These are phyloP conservation scores for Acacia concinna DNA, from an alignment of 331 rosid species.

Conservation along the genomic window DNA sequence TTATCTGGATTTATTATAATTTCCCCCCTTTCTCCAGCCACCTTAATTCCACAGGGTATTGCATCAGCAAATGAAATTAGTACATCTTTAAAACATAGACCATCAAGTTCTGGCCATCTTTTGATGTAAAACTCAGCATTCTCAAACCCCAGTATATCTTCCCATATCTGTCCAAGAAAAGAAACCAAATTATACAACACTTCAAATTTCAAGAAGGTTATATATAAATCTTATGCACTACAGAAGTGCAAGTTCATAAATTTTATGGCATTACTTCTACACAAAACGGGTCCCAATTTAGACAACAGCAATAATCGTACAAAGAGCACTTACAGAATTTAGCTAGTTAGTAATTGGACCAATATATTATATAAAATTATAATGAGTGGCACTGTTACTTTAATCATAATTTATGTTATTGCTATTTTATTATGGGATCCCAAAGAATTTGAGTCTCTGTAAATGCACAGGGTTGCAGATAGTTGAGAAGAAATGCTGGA, in stretches of 20 bases:
- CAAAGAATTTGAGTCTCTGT: background rate
- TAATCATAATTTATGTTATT: background rate
- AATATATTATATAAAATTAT: background rate
- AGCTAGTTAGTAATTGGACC: background rate
- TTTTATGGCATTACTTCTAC: constrained; percentile 4
- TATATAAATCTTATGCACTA: constrained; percentile 4
- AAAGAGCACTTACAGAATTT: constrained; percentile 5
- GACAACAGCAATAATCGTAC: constrained; percentile 8
- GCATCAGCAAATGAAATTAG: constrained; percentile 95
- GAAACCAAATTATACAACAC: constrained; percentile 23
- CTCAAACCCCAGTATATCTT: constrained; percentile 97
- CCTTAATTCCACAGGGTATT: constrained; percentile 93
- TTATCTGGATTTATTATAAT: constrained; percentile 88
- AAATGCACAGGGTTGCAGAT: background rate
- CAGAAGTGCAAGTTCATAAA: constrained; percentile 14
- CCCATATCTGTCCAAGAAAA: constrained; percentile 86
- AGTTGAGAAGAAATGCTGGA: background rate
- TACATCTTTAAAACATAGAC: constrained; percentile 62
- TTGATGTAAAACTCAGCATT: constrained; percentile 97
- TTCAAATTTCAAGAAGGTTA: constrained; percentile 12
- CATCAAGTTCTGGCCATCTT: constrained; percentile 87
- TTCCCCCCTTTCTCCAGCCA: constrained; percentile 82
- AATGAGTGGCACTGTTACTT: background rate
- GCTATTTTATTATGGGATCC: background rate
- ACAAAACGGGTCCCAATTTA: constrained; percentile 6